phyloP scores from a whole-genome alignment of 2,329 filamentous ascomycete genomes.

The Corinectria fuckeliana region DNA sequence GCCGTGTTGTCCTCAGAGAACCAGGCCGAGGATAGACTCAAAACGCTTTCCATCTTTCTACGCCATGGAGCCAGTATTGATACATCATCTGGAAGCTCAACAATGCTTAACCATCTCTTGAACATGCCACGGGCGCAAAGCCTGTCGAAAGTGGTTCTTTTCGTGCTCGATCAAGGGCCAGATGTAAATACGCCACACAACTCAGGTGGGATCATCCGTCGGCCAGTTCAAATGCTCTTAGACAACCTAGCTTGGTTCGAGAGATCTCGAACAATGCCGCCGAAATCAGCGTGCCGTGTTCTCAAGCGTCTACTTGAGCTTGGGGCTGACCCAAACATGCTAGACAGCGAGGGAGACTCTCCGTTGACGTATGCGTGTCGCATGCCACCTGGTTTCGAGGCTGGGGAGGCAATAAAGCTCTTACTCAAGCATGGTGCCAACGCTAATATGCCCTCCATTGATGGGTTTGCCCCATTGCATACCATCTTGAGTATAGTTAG shows the following conservation, averaged over 20 bases:
- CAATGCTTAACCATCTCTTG: background rate
- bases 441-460: background rate
- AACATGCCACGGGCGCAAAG: no score
- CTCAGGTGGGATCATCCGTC: background rate
- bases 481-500: background rate
- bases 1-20: background rate
- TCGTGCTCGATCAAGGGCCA: slow-evolving; percentile 4
- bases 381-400: background rate
- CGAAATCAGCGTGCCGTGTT: background rate
- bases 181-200: background rate
- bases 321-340: slow-evolving; percentile 4
- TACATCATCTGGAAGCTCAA: background rate
- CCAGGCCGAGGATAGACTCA: background rate
- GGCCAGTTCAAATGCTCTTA: background rate
- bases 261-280: background rate
- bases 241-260: slow-evolving; percentile 1
- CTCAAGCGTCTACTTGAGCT: background rate
- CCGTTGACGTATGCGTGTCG: slow-evolving; percentile 1
- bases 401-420: background rate
- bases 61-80: background rate
- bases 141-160: background rate
- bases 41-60: background rate
- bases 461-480: background rate
- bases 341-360: slow-evolving; percentile 2
- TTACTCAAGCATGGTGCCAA: slow-evolving; percentile 3